Evolutionary conservation across 75 land plant genomes (phyloP).

Genomic region (Pinus tabuliformis): DNA sequence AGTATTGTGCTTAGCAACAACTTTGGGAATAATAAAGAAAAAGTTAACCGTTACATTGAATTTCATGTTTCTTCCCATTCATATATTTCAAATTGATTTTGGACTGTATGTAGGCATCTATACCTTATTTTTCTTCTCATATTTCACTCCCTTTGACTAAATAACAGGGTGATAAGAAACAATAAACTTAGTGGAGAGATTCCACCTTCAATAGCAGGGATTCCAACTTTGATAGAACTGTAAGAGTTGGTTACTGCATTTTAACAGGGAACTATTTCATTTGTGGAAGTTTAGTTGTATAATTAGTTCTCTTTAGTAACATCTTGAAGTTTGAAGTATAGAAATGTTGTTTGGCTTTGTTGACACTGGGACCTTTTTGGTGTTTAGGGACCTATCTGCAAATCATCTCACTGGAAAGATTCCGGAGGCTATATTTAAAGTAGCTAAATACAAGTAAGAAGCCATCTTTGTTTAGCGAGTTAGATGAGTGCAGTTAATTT

Average conservation of each 20-base stretch:
- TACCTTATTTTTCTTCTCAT: too few relatives aligned
- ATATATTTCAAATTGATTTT: not conserved
- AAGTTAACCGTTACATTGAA: not conserved
- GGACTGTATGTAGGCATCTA: not conserved
- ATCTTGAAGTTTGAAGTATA: not conserved
- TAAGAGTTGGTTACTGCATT: constrained; percentile 9
- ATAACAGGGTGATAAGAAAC: constrained; percentile 8
- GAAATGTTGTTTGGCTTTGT: not conserved
- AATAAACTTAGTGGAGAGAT: constrained; percentile 15
- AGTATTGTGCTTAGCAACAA: not conserved
- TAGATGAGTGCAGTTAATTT: too few relatives aligned
- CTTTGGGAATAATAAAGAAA: not conserved
- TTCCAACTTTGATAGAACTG: constrained; percentile 15
- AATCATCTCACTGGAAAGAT: constrained; percentile 8
- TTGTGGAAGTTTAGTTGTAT: not conserved
- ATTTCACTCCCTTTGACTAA: too few relatives aligned
- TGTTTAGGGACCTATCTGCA: constrained; percentile 9
- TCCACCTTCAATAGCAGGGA: constrained; percentile 14
- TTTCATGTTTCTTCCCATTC: not conserved
- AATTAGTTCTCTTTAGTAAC: not conserved
- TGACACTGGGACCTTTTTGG: not conserved
- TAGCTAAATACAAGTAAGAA: constrained; percentile 14
- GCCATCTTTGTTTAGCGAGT: not conserved
- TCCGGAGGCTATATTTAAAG: constrained; percentile 9
- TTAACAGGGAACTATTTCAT: not conserved